Evolutionary conservation across 2,329 filamentous ascomycete genomes (phyloP).

Genomic region (Stagonosporopsis tanaceti): DNA sequence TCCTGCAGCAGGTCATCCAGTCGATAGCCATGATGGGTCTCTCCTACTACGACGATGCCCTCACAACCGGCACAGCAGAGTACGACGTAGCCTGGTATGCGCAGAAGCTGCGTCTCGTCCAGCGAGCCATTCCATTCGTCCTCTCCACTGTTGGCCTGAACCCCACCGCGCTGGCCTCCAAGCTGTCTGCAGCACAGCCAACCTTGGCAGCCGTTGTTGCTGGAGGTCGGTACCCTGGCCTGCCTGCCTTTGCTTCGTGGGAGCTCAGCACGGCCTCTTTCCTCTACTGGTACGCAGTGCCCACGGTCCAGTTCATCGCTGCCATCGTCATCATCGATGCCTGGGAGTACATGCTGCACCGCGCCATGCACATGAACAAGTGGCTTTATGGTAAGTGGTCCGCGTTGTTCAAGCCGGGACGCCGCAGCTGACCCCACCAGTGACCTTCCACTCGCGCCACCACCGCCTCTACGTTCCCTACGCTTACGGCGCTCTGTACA

Average conservation of each 20-base stretch:
- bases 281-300: conserved; percentile 82
- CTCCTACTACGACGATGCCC: conserved; percentile 74
- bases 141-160: conserved; percentile 79
- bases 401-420: background rate
- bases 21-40: conserved; percentile 73
- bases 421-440: conserved; percentile 54
- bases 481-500: conserved; percentile 95
- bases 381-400: conserved; percentile 86
- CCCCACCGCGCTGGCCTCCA: conserved; percentile 76
- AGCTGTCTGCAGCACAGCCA: conserved; percentile 74
- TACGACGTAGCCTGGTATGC: conserved; percentile 94
- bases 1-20: conserved; percentile 92
- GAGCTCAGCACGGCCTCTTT: conserved; percentile 76
- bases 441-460: conserved; percentile 90
- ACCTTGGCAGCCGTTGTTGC: conserved; percentile 77
- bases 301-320: conserved; percentile 76
- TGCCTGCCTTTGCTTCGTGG: conserved; percentile 84
- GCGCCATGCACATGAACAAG: conserved; percentile 95
- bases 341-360: conserved; percentile 98
- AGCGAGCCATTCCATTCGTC: conserved; percentile 77
- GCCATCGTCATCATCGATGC: conserved; percentile 85
- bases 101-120: conserved; percentile 77
- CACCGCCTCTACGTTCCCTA: conserved; percentile 98
- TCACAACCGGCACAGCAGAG: conserved; percentile 78
- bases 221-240: conserved; percentile 81